A percentile compares a stretch with the other conserved stretches of the same genome.
Evolutionary conservation across 805 yeast species (phyloP).

Genomic region (Ogataea siamensis): DNA sequence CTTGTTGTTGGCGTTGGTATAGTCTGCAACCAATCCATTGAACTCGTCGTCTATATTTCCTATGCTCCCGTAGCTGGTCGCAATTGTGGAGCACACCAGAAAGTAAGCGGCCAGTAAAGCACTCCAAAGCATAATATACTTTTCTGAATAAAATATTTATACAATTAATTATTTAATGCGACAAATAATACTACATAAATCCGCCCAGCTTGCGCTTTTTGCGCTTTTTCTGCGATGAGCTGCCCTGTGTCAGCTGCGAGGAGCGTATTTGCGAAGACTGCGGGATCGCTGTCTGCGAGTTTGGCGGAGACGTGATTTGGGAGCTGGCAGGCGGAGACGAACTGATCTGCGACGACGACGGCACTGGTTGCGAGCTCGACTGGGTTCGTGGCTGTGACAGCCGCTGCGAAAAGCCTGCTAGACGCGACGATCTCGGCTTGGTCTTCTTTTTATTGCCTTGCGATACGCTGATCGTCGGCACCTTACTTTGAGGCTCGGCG

Average conservation of each 20-base stretch:
- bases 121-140: conserved; percentile 6
- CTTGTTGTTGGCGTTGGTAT: conserved; percentile 39
- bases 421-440: background rate
- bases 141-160: conserved; percentile 3
- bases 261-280: conserved; percentile 6
- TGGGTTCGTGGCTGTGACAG: background rate
- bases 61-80: conserved; percentile 10
- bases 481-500: conserved; percentile 5
- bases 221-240: conserved; percentile 11
- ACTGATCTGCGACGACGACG: background rate
- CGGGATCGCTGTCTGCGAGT: background rate
- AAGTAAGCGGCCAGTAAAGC: conserved; percentile 1
- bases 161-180: conserved; percentile 1
- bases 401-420: conserved; percentile 2
- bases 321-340: conserved; percentile 1
- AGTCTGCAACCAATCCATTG: conserved; percentile 25
- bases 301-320: conserved; percentile 1
- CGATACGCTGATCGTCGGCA: conserved; percentile 15
- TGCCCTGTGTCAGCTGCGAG: conserved; percentile 6
- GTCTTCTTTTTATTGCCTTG: conserved; percentile 6
- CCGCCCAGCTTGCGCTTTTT: conserved; percentile 22
- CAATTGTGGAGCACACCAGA: conserved; percentile 1
- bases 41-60: conserved; percentile 9
- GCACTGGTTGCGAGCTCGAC: conserved; percentile 1
- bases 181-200: conserved; percentile 13